A percentile compares a stretch with the other conserved stretches of the same genome.
Conservation (phyloP, 306 rosid species). For the Hippophae rhamnoides region DNA sequence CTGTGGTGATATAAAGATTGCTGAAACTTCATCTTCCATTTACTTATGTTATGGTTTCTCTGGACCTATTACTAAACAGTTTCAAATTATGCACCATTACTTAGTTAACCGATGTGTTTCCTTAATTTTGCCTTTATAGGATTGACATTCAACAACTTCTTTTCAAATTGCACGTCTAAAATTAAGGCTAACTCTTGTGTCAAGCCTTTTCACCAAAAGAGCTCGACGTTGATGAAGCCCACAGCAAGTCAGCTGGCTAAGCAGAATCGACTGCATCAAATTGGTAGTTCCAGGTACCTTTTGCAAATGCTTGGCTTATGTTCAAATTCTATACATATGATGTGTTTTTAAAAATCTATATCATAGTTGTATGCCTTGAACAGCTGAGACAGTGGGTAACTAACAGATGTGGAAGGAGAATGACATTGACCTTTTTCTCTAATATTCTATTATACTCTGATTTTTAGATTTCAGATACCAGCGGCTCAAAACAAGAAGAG, state of each 20-base stretch:
- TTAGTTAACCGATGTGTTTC: background rate
- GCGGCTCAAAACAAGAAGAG: conserved; percentile 35
- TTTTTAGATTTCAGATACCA: conserved; percentile 53
- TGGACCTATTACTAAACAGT: no score
- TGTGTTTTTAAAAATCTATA: background rate
- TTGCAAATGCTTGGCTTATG: conserved; percentile 13
- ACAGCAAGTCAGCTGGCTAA: conserved; percentile 94
- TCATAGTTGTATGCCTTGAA: conserved; percentile 9
- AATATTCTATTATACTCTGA: conserved; percentile 12
- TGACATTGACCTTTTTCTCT: conserved; percentile 3
- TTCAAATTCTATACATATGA: no score
- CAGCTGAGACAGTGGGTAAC: background rate
- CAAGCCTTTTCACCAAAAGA: conserved; percentile 30
- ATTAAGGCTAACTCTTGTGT: conserved; percentile 30
- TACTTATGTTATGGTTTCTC: no score
- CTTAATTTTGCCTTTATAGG: conserved; percentile 31
- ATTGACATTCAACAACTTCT: conserved; percentile 36
- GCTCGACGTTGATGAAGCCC: conserved; percentile 89
- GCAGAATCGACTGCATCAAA: conserved; percentile 39
- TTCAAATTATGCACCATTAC: no score
- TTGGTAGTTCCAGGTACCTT: conserved; percentile 47
- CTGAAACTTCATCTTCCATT: no score
- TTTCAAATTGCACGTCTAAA: conserved; percentile 20
- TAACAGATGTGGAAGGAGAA: conserved; percentile 7
- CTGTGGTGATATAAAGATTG: no score